Conservation (phyloP, 1,284 basidiomycete genomes). For the Tilletia walkeri region DNA sequence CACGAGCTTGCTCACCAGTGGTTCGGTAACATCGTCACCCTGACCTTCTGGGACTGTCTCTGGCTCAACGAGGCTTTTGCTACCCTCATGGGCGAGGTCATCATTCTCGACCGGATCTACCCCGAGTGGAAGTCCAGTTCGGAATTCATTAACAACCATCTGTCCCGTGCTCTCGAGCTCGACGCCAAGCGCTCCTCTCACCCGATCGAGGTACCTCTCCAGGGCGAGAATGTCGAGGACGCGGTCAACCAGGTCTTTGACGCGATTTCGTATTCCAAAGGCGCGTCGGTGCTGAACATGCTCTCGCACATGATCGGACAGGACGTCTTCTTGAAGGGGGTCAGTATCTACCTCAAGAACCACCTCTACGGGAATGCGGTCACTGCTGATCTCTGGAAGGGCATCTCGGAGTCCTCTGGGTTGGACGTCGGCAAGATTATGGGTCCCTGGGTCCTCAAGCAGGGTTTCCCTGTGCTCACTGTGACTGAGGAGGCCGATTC, state of each 20-base stretch:
- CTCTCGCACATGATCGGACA: conserved; percentile 77
- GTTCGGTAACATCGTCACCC: conserved; percentile 86
- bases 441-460: conserved; percentile 88
- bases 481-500: conserved; percentile 69
- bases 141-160: conserved; percentile 62
- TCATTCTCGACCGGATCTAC: conserved; percentile 66
- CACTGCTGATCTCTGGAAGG: conserved; percentile 85
- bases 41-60: conserved; percentile 72
- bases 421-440: conserved; percentile 78
- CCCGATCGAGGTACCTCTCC: conserved; percentile 79
- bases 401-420: conserved; percentile 75
- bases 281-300: conserved; percentile 78
- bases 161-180: conserved; percentile 68
- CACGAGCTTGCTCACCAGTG: conserved; percentile 67
- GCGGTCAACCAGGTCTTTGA: conserved; percentile 55
- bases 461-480: conserved; percentile 71
- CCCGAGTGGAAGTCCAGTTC: conserved; percentile 63
- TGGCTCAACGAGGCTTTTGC: conserved; percentile 75
- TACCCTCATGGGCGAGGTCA: conserved; percentile 70
- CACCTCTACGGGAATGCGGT: conserved; percentile 79
- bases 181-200: conserved; percentile 90
- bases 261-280: conserved; percentile 58
- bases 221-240: conserved; percentile 50
- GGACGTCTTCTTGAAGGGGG: conserved; percentile 63
- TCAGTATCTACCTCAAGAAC: conserved; percentile 83